Conservation (phyloP, 2,329 filamentous ascomycete genomes). For the Talaromyces piceae region DNA sequence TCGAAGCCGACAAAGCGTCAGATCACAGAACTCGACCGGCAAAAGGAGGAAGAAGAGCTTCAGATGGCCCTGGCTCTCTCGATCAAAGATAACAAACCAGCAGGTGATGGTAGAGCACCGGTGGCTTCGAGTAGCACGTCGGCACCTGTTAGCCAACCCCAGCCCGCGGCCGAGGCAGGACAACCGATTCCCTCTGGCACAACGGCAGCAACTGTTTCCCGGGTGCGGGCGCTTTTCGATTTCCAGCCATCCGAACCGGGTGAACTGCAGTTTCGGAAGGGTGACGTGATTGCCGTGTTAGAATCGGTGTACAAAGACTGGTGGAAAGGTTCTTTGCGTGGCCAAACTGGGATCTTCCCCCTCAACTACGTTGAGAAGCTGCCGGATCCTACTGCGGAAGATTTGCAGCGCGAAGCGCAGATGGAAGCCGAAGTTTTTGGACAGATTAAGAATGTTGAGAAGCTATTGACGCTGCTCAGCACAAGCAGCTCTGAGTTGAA, state of each 20-base stretch:
- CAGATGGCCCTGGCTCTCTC: constrained; percentile 93
- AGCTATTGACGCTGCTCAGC: constrained; percentile 80
- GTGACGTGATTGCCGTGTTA: constrained; percentile 92
- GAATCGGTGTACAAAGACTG: constrained; percentile 99
- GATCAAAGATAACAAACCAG: constrained; percentile 67
- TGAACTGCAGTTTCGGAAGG: constrained; percentile 92
- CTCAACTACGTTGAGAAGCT: constrained; percentile 98
- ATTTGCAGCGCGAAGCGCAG: constrained; percentile 88
- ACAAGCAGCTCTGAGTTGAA: constrained; percentile 72
- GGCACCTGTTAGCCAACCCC: constrained; percentile 27
- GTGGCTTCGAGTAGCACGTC: constrained; percentile 25
- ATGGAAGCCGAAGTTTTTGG: constrained; percentile 81
- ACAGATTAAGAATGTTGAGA: constrained; percentile 70
- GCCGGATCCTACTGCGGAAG: constrained; percentile 86
- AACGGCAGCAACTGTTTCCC: constrained; percentile 90
- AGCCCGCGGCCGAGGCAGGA: constrained; percentile 23
- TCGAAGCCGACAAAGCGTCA: constrained; percentile 90
- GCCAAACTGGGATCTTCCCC: constrained; percentile 95
- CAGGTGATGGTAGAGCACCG: constrained; percentile 30
- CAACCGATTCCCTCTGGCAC: constrained; percentile 69
- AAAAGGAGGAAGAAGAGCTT: constrained; percentile 94
- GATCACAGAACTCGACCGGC: constrained; percentile 80
- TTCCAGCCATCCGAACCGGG: constrained; percentile 91
- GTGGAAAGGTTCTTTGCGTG: constrained; percentile 94
- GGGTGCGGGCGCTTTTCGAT: constrained; percentile 88